Evolutionary conservation across 2,329 filamentous ascomycete species (phyloP).

Genomic region (Rutstroemia sp.): DNA sequence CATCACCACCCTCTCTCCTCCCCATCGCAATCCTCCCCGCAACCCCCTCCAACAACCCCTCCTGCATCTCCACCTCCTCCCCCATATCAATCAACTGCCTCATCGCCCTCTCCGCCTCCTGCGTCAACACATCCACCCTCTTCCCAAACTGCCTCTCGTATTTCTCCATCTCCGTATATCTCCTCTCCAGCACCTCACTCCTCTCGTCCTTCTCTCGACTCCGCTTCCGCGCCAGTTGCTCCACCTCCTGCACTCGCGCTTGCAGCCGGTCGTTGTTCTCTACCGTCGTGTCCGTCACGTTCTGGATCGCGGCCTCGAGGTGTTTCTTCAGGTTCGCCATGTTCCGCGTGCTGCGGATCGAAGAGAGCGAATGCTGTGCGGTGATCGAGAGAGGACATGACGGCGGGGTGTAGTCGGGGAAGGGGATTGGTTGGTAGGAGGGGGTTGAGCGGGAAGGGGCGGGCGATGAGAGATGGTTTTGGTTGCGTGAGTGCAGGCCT

Average conservation of each 20-base stretch:
- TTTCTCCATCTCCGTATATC: constrained; percentile 30
- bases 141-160: constrained; percentile 35
- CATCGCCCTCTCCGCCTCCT: constrained; percentile 48
- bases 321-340: constrained; percentile 40
- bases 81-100: constrained; percentile 50
- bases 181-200: too few species aligned
- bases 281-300: constrained; percentile 41
- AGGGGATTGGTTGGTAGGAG: constrained; percentile 15
- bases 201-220: too few species aligned
- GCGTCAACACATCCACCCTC: constrained; percentile 43
- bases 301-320: constrained; percentile 37
- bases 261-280: constrained; percentile 48
- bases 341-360: constrained; percentile 35
- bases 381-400: constrained; percentile 41
- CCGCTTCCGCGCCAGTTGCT: constrained; percentile 19
- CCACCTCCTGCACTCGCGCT: constrained; percentile 19
- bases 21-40: constrained; percentile 22
- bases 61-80: constrained; percentile 33
- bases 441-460: constrained; percentile 3
- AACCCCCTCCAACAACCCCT: constrained; percentile 26
- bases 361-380: constrained; percentile 38
- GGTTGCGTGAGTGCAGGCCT: constrained; percentile 18
- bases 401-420: constrained; percentile 47
- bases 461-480: constrained; percentile 9
- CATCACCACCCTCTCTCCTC: too few species aligned